phyloP scores from a whole-genome alignment of 2,329 filamentous ascomycete genomes.

The Sarocladium kiliense region DNA sequence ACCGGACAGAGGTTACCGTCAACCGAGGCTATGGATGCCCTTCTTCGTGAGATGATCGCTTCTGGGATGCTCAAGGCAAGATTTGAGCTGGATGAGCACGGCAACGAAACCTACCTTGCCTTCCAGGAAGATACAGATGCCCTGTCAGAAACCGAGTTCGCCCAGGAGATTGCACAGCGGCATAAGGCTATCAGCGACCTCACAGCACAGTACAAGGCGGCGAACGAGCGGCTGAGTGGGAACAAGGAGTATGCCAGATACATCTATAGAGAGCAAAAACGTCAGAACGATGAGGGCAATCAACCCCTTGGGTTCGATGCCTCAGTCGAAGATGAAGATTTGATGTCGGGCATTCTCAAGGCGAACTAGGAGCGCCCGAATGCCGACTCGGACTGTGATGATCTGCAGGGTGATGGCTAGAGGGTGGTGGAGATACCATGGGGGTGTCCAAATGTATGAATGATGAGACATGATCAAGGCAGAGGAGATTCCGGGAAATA shows the following conservation, averaged over 20 bases:
- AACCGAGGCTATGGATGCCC: slow-evolving; percentile 36
- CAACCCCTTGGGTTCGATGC: slow-evolving; percentile 36
- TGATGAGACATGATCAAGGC: slow-evolving; percentile 7
- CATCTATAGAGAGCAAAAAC: slow-evolving; percentile 39
- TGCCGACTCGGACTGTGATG: no score
- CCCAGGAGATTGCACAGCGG: slow-evolving; percentile 36
- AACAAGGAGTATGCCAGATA: slow-evolving; percentile 52
- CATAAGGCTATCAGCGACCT: slow-evolving; percentile 39
- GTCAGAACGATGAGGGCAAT: slow-evolving; percentile 36
- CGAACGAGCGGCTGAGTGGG: slow-evolving; percentile 48
- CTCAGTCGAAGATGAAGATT: slow-evolving; percentile 54
- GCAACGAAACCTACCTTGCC: slow-evolving; percentile 40
- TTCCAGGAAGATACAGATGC: slow-evolving; percentile 40
- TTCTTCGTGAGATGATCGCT: slow-evolving; percentile 52
- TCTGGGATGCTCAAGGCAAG: slow-evolving; percentile 47
- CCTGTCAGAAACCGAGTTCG: slow-evolving; percentile 47
- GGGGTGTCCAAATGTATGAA: slow-evolving; percentile 1
- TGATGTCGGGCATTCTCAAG: slow-evolving; percentile 45
- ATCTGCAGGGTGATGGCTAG: no score
- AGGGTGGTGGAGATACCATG: not conserved
- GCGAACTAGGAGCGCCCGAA: slow-evolving; percentile 11
- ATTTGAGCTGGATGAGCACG: slow-evolving; percentile 40
- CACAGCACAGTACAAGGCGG: slow-evolving; percentile 42
- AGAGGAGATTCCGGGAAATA: not conserved
- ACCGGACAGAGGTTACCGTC: slow-evolving; percentile 39